These are phyloP conservation scores for Huiozyma naganishii DNA, from an alignment of 805 yeast species.

Conservation along the genomic window DNA sequence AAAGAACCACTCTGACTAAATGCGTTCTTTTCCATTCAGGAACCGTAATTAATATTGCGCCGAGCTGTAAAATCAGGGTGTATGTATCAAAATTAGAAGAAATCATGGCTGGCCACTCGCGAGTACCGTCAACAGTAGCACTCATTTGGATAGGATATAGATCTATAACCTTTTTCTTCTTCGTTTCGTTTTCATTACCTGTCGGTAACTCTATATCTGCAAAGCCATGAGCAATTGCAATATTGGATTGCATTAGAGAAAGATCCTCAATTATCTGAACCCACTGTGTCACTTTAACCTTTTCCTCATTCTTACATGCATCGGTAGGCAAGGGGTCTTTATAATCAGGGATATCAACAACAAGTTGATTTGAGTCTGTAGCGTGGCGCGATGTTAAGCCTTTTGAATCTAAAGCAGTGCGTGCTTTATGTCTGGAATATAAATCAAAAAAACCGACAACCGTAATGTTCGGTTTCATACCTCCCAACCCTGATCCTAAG, in stretches of 20 bases:
- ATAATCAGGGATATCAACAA: slow-evolving; percentile 3
- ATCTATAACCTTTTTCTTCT: slow-evolving; percentile 54
- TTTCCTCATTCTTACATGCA: slow-evolving; percentile 55
- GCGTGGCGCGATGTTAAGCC: slow-evolving; percentile 2
- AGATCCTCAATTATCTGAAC: slow-evolving; percentile 87
- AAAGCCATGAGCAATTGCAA: slow-evolving; percentile 90
- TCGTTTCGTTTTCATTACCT: slow-evolving; percentile 21
- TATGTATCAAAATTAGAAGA: slow-evolving; percentile 94
- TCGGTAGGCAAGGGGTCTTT: slow-evolving; percentile 58
- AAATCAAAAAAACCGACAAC: slow-evolving; percentile 83
- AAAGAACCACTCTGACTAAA: slow-evolving; percentile 68
- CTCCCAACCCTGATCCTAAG: slow-evolving; percentile 93
- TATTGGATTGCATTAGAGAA: slow-evolving; percentile 76
- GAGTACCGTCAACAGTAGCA: slow-evolving; percentile 41
- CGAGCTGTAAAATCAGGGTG: slow-evolving; percentile 84
- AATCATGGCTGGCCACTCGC: slow-evolving; percentile 34
- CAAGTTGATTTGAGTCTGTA: slow-evolving; percentile 1
- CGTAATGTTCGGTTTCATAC: slow-evolving; percentile 94
- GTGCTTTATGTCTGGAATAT: slow-evolving; percentile 18
- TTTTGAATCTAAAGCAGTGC: not conserved
- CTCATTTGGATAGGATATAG: slow-evolving; percentile 96
- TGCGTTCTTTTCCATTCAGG: slow-evolving; percentile 84
- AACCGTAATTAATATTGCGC: slow-evolving; percentile 86
- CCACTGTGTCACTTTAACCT: slow-evolving; percentile 72
- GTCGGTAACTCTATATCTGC: slow-evolving; percentile 53